These are phyloP conservation scores for Ballota nigra DNA, from an alignment of 257 asterid species.

Conservation along the genomic window DNA sequence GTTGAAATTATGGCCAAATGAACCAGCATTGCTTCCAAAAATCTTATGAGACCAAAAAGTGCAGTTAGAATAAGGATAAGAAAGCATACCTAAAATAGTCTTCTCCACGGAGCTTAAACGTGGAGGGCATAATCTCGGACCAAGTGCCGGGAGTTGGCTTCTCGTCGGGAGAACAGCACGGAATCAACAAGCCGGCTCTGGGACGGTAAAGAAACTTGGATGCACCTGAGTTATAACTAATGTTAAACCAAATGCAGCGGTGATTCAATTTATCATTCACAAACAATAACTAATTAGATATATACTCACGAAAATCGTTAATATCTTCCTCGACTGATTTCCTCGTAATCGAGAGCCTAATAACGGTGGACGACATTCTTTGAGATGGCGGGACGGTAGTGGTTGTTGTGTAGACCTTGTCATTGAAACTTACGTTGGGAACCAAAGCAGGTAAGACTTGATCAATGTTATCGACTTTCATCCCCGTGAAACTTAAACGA, in stretches of 20 bases:
- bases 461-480: constrained; percentile 43
- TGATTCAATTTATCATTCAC: neutral
- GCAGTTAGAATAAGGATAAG: neutral
- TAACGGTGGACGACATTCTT: constrained; percentile 62
- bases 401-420: constrained; percentile 42
- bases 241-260: neutral
- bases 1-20: too few species aligned
- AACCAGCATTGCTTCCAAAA: too few species aligned
- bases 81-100: constrained; percentile 59
- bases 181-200: constrained; percentile 66
- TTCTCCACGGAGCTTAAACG: constrained; percentile 72
- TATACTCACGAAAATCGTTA: constrained; percentile 48
- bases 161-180: constrained; percentile 57
- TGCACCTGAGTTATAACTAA: constrained; percentile 42
- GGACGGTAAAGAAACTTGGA: constrained; percentile 69
- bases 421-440: constrained; percentile 71
- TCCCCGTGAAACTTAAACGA: constrained; percentile 49
- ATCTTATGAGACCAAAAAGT: neutral
- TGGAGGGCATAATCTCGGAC: constrained; percentile 67
- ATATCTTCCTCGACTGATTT: constrained; percentile 60
- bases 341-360: constrained; percentile 75
- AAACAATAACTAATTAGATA: neutral
- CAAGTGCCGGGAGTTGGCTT: constrained; percentile 64
- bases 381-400: constrained; percentile 44
- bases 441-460: constrained; percentile 57